These are phyloP conservation scores for Raphidocelis subcapitata DNA, from an alignment of 139 green algal species.

Conservation along the genomic window DNA sequence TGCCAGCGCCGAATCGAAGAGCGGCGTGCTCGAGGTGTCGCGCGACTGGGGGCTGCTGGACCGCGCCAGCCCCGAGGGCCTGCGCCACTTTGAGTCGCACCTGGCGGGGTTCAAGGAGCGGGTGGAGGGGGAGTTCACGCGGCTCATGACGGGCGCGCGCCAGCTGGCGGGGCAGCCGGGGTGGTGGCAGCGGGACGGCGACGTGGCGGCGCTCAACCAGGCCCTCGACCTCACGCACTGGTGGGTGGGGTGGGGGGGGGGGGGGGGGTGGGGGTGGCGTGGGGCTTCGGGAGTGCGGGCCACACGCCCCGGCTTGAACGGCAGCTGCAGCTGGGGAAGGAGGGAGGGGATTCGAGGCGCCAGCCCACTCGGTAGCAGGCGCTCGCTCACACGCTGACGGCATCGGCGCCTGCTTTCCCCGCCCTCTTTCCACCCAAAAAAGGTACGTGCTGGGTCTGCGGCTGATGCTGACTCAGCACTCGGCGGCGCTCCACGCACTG, in stretches of 20 bases:
- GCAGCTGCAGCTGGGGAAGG: no score
- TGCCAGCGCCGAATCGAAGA: constrained; percentile 6
- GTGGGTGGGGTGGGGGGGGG: no score
- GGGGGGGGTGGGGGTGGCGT: no score
- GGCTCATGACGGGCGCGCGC: background rate
- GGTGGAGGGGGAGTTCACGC: constrained; percentile 17
- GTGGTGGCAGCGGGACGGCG: constrained; percentile 4
- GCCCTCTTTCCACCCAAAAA: background rate
- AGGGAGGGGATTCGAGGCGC: no score
- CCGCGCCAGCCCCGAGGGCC: background rate
- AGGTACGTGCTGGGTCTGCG: constrained; percentile 22
- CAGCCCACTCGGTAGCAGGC: no score
- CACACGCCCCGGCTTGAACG: no score
- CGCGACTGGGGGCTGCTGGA: constrained; percentile 16
- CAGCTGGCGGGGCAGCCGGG: background rate
- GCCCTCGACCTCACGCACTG: no score
- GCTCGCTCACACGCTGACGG: no score
- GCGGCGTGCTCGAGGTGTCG: constrained; percentile 4
- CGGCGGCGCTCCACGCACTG: constrained; percentile 17
- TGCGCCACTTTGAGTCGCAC: constrained; percentile 26
- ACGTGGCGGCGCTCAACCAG: no score
- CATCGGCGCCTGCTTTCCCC: no score
- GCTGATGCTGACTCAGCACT: constrained; percentile 32
- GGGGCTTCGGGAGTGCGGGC: no score
- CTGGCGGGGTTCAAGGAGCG: constrained; percentile 20